Evolutionary conservation across 805 yeast genomes (phyloP).

Genomic region (Cyberlindnera maclurae): DNA sequence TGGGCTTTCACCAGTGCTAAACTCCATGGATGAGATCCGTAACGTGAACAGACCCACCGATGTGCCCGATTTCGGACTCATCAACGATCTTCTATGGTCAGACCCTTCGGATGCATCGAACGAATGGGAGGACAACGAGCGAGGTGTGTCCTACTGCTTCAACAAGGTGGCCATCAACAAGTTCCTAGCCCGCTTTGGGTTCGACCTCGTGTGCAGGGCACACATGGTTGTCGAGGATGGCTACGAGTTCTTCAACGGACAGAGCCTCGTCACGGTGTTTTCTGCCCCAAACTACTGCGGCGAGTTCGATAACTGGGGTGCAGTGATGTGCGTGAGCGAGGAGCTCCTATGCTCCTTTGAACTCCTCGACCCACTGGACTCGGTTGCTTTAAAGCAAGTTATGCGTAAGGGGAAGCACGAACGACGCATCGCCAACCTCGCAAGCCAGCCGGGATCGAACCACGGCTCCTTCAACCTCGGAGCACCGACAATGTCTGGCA

Average conservation of each 20-base stretch:
- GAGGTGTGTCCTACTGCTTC: conserved; percentile 95
- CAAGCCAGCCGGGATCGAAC: conserved; percentile 18
- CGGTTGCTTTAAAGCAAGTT: conserved; percentile 86
- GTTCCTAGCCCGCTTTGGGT: conserved; percentile 67
- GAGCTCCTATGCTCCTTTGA: conserved; percentile 91
- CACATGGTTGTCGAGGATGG: conserved; percentile 98
- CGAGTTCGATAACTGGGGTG: conserved; percentile 81
- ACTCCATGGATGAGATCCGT: conserved; percentile 71
- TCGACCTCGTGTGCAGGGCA: conserved; percentile 85
- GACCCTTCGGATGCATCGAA: conserved; percentile 72
- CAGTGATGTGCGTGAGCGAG: conserved; percentile 94
- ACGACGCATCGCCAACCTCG: conserved; percentile 52
- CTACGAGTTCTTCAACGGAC: conserved; percentile 85
- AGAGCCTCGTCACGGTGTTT: conserved; percentile 91
- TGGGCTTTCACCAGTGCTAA: conserved; percentile 82
- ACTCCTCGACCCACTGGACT: conserved; percentile 86
- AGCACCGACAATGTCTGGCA: conserved; percentile 1
- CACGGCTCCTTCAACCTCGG: conserved; percentile 18
- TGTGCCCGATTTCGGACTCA: conserved; percentile 96
- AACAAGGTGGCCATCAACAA: conserved; percentile 76
- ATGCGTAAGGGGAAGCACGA: conserved; percentile 93
- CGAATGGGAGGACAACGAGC: conserved; percentile 85
- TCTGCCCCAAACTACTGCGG: conserved; percentile 93
- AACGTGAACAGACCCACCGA: conserved; percentile 86
- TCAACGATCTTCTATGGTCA: conserved; percentile 94